Base-by-base conservation (phyloP, 495 filamentous ascomycete species). In the Daldinia bambusicola region DNA sequence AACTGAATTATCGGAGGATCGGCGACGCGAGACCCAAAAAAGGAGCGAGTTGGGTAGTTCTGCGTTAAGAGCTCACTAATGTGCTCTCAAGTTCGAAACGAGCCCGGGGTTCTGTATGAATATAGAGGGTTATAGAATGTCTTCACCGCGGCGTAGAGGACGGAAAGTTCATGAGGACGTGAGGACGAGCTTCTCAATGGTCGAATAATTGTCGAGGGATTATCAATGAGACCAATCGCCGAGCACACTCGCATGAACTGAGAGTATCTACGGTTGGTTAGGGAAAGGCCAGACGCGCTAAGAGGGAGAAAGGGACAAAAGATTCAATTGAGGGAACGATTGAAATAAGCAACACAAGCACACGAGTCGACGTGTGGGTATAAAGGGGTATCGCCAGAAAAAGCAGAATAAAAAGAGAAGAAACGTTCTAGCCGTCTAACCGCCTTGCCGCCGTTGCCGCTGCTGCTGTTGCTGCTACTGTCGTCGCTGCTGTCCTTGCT, bases 311-410 rank as follows among this genome's bases (percentile, higher is more conserved):
- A 72, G 52, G 56, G 50, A 74, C 70, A 68, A 70, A 70, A 74
- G 61, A 74, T 72, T 67, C 58, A 74, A 70, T 69, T 66, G 60
- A 73, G 57, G 70, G 63, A 76, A 77, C 70, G 75, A 76, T 67
- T 67, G 69, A 63, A 74, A 76, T 72, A 77, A 76, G 75, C 75
- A 77, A 77, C 57, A 67, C 58, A 67, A 18, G 57, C 70, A 74
- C 67, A 75, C 73, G 69, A 72, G 55, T 74, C 71, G 74, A 72
- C 75, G 67, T 71, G 69, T 70, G 75, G 71, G 68, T 76, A 75
- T 74, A 77, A 75, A 75, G 68, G 75, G 75, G 70, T 72, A 76
- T 76, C 68, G 74, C 67, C 59, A 72, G 72, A 74, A 69, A 58
- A 38, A 57, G 22, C 65, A 58, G 56, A 60, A 45, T 45, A 68